Evolutionary conservation across 768 basidiomycete species (phyloP), one percentile per base, ranked within the genome.

Genomic region (Termitomyces heimii): DNA sequence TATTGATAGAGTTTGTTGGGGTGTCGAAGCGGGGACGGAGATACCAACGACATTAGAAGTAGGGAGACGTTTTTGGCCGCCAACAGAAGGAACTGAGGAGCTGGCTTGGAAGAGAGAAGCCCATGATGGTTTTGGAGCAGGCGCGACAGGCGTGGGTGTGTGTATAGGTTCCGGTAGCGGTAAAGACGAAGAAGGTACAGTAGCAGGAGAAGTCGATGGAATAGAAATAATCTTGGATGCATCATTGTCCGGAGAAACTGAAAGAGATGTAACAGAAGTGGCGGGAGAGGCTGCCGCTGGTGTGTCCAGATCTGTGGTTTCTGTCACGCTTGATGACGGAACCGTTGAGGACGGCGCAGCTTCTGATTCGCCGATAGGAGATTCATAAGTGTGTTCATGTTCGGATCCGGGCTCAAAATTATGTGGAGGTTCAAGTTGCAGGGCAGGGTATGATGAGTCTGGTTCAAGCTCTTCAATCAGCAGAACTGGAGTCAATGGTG

Each of bases 1-100:
- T 2, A 62, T 18, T 4, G 73, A 44, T 13, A 67, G 22, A 10
- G 67, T 20, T 22, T 70, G 42, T 13, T 67, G 53, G 6, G 67
- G 55, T 4, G 70, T 39, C 5, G 77, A 68, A 9, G 82, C 87
- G 2, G 89, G 82, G 60, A 91, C 75, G 44, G 89, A 92, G 66
- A 90, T 80, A 4, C 89, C 89, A 13, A 89, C 79, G 49, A 90
- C 79, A 50, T 82, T 79, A 9, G 89, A 92, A 0, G 81, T 84
- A 2, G 88, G 89, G 16, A 90, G 81, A 26, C 71, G 66, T 52
- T 73, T 76, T 64, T 64, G 62, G 31, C 77, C 69, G 1, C 81
- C 70, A 0, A 80, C 69, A 0, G 74, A 60, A 1, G 73, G 59
- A 13, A 51, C 18, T 4, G 78, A 71, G 6, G 75, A 66, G 2